Evolutionary conservation across 352 stramenopile genomes (phyloP).

Genomic region (Phytopythium mirpurense): DNA sequence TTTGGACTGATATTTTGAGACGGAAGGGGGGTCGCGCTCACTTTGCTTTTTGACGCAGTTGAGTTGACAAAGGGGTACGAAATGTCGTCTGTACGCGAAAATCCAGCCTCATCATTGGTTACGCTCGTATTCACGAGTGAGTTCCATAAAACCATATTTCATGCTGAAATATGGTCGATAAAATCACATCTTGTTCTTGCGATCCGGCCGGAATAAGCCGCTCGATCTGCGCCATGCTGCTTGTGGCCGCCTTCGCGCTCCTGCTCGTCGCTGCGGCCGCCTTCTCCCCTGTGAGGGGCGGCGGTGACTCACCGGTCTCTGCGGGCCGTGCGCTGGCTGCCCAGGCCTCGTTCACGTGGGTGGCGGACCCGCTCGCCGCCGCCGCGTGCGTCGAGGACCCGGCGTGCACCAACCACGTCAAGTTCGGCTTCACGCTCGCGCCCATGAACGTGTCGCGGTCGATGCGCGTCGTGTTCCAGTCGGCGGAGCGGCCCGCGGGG

Average conservation of each 20-base stretch:
- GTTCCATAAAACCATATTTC: too few relatives aligned
- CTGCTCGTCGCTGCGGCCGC: not conserved
- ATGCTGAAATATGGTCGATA: too few relatives aligned
- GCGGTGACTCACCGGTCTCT: not conserved
- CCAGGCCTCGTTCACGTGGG: slow-evolving; percentile 33
- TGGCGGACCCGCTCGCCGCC: slow-evolving; percentile 31
- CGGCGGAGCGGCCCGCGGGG: slow-evolving; percentile 23
- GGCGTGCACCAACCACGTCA: slow-evolving; percentile 42
- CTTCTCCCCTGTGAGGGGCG: not conserved
- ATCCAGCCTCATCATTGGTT: not conserved
- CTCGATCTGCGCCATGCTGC: not conserved
- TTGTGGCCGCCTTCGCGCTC: not conserved
- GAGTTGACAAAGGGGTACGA: not conserved
- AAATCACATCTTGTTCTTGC: too few relatives aligned
- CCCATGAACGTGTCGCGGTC: slow-evolving; percentile 33
- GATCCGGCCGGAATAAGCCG: too few relatives aligned
- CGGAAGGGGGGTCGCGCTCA: not conserved
- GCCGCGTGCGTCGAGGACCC: slow-evolving; percentile 24
- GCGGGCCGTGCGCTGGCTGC: not conserved
- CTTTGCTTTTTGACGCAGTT: not conserved
- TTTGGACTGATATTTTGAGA: slow-evolving; percentile 5
- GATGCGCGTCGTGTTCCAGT: slow-evolving; percentile 29
- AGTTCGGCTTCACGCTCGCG: slow-evolving; percentile 41
- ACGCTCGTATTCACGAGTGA: too few relatives aligned
- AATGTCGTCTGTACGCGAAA: not conserved